Base-by-base conservation (phyloP, 495 filamentous ascomycete genomes). In the Lasiosphaeria ovina region DNA sequence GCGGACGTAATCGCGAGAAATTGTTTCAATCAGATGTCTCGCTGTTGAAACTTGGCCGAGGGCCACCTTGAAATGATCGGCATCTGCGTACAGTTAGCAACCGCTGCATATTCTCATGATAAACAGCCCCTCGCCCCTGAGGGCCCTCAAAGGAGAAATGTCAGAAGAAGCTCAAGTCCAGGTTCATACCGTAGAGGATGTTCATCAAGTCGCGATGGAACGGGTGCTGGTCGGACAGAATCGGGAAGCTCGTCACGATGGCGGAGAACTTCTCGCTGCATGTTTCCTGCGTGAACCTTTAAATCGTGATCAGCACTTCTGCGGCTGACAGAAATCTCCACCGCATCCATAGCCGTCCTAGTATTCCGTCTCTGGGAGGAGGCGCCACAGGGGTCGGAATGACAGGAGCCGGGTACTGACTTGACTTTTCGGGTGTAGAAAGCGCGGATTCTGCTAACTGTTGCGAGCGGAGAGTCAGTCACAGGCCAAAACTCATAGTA, bases 381-480 rank as follows among this genome's bases (percentile, higher is more conserved):
- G 10, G 89, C 93, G 69, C 87, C 63, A 88, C 81, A 32, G 89
- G 91, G 69, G 85, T 24, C 24, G 34, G 7, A 17, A 14, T 38
- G 3, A 32, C 14, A 6, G 31, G 6, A 10, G 8, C 12, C 58
- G 55, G 12, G 38, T 42, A 42, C 38, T 42, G 14, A 70, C 69
- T 98, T 98, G 82, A 98, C 94, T 77, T 98, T 98, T 72, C 94
- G 84, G 60, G 92, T 96, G 72, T 97, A 97, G 80, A 97, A 97
- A 58, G 87, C 91, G 81, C 93, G 80, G 68, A 98, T 98, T 82
- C 94, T 87, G 68, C 86, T 91, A 71, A 98, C 69, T 71, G 55
- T 69, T 66, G 35, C 8, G n/a, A 6, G 38, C 48, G 2, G 11
- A 33, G 10, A 4, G 60, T 69, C 32, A 69, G 65, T 35, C 45